A percentile compares a stretch with the other conserved stretches of the same genome.
phyloP scores from a whole-genome alignment of 176 grass and related monocot species.

The Zea luxurians region DNA sequence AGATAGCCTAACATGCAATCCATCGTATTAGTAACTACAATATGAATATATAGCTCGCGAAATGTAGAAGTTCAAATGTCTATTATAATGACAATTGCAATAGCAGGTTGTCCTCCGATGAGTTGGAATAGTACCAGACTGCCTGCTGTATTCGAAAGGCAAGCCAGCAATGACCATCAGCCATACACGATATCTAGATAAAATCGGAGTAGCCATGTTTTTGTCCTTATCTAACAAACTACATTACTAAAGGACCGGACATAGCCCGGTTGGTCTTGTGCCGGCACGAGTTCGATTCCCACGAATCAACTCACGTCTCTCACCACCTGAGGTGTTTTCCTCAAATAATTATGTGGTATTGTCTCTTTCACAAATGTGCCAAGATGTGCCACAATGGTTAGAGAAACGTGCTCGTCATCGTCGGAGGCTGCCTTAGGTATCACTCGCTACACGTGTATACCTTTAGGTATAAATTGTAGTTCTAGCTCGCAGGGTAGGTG shows the following conservation, averaged over 20 bases:
- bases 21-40: not conserved
- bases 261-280: too few relatives aligned
- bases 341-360: too few relatives aligned
- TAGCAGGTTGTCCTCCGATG: not conserved
- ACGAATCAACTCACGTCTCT: too few relatives aligned
- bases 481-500: too few relatives aligned
- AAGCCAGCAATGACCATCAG: not conserved
- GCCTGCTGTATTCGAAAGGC: not conserved
- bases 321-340: too few relatives aligned
- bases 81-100: not conserved
- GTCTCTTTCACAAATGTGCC: too few relatives aligned
- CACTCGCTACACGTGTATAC: too few relatives aligned
- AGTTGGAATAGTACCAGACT: not conserved
- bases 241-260: not conserved
- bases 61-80: not conserved
- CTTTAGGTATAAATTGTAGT: too few relatives aligned
- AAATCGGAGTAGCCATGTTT: not conserved
- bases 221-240: conserved; percentile 38
- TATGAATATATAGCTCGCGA: not conserved
- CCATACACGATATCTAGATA: conserved; percentile 8
- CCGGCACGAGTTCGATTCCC: too few relatives aligned
- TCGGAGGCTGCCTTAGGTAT: too few relatives aligned
- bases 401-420: too few relatives aligned
- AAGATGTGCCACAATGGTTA: too few relatives aligned
- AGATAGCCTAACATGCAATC: not conserved